Base-by-base conservation (phyloP, 2,329 filamentous ascomycete species). In the Penicillium sp. region DNA sequence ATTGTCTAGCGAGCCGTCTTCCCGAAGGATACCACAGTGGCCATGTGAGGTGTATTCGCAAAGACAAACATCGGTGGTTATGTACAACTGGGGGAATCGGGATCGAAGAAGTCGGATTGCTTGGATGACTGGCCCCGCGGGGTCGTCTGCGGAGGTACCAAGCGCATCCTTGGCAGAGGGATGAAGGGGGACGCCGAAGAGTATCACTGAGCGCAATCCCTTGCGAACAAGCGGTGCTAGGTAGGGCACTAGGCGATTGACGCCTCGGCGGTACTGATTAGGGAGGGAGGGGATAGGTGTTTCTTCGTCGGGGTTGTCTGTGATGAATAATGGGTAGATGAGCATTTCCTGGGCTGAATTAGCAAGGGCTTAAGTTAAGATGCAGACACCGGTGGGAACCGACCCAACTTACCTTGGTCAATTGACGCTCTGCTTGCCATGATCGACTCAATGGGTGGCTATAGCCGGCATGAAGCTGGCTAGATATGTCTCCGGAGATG, bases 11-110 rank as follows among this genome's bases (percentile, higher is more conserved):
- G 86, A 89, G 56, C 91, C 91, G 69, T 99, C 94, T 61, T 97
- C 91, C 51, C 91, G 86, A 39, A 99, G 82, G 63, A 99, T 97
- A 46, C 94, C 94, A 70, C 94, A 99, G 78, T 99, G 94, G 37
- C 94, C 94, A 73, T 99, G 94, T 6, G 90, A 94, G 1, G 94
- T 99, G 77, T 99, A 99, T 76, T 99, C 94, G 82, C 94, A 99
- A 7, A 99, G 87, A 69, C 94, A 97, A 52, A 99, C 94, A 70
- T 99, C 94, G 54, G 88, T 86, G 61, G 88, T 87, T 64, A 99
- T 90, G 77, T 95, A 97, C 54, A 99, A 83, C 56, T 91, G 86
- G 2, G 94, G 94, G 74, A 97, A 97, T 32, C 86, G 82, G 59
- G 89, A 84, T 62, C 91, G 88, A 51, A 99, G 81, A 24, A 97